A percentile compares a stretch with the other conserved stretches of the same genome.
Evolutionary conservation across 495 filamentous ascomycete species (phyloP).

Genomic region (Neurospora sp.): DNA sequence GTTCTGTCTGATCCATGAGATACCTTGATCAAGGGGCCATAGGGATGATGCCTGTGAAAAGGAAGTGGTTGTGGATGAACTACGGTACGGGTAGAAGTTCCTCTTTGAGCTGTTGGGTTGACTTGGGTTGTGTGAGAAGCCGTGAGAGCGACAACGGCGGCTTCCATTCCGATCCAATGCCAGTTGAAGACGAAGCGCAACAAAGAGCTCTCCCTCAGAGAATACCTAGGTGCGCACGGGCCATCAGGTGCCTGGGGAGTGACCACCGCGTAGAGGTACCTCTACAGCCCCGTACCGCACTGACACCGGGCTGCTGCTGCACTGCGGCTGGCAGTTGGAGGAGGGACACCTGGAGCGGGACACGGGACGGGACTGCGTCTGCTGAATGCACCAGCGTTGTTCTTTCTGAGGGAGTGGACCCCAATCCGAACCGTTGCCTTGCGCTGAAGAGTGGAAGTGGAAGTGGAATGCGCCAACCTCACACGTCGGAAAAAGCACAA

Average conservation of each 20-base stretch:
- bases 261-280: too few species aligned
- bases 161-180: background rate
- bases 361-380: background rate
- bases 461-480: constrained; percentile 17
- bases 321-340: background rate
- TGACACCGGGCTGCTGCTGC: background rate
- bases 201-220: background rate
- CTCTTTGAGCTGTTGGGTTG: background rate
- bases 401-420: background rate
- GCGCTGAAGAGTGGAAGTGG: background rate
- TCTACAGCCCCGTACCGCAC: background rate
- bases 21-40: background rate
- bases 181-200: background rate
- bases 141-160: background rate
- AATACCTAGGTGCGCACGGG: background rate
- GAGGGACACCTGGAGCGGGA: background rate
- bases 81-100: background rate
- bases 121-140: background rate
- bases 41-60: background rate
- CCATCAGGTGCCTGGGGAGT: too few species aligned
- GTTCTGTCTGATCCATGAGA: background rate
- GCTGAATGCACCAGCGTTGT: background rate
- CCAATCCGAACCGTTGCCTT: background rate
- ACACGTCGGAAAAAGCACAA: constrained; percentile 23
- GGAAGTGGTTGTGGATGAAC: background rate